Evolutionary conservation across 805 yeast genomes (phyloP), one percentile per base, ranked within the genome.

Genomic region (Vanderwaltozyma verrucispora): DNA sequence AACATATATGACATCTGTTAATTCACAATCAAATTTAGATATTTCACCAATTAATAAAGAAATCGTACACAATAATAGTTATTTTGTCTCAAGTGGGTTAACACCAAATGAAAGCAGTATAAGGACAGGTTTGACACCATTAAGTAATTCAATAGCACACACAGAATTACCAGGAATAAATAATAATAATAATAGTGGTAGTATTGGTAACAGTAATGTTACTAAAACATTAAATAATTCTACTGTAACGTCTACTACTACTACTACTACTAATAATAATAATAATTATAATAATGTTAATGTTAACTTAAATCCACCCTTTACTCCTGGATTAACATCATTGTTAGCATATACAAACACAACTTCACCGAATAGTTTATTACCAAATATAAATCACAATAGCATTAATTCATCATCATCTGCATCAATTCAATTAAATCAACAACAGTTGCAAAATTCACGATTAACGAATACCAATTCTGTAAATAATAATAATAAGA

Each of bases 81-180:
- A 14, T 19, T 32, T 48, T 60, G 35, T 35, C 1, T 15, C 21
- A 12, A 59, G 83, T 0, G 89, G 86, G 0, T 63, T 84, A 32
- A 79, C 87, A 0, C 92, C 92, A 3, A 81, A 77, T 55, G 94
- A 83, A 52, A 73, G 85, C 5, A 71, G 76, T 35, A 47, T 84
- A 35, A 67, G 94, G 7, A 35, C 37, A 2, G 37, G 37, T 6
- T 25, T 35, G 24, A 35, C 37, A 1, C 32, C 40, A 6, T 11
- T 32, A 5, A 15, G 21, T 9, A 23, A 29, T 9, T 20, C 21
- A 14, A 18, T 8, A 13, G 16, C 18, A 11, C 36, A 35, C 19
- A 28, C 35, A 12, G 6, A 32, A 16, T 37, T 36, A 33, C 33
- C 33, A n/a, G 24, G 37, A 29, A 27, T 32, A 3, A 16, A 6